Percentiles rank a stretch among this genome's conserved stretches.
These are phyloP conservation scores for Achlya hypogyna DNA, from an alignment of 352 stramenopile genomes.

Conservation along the genomic window DNA sequence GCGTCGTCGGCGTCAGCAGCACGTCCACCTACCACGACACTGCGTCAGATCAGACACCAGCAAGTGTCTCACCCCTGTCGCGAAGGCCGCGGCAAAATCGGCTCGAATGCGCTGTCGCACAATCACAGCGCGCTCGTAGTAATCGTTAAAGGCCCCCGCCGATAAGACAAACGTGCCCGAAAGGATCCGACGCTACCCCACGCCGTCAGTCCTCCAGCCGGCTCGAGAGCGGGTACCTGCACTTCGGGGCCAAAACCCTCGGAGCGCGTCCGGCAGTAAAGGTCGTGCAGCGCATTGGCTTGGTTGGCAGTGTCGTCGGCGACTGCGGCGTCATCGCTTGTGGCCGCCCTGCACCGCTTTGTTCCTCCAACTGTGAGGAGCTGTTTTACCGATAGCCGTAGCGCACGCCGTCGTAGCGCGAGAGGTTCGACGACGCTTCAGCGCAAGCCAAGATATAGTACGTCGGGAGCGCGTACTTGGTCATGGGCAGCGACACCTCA, in stretches of 20 bases:
- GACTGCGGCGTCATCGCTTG: not conserved
- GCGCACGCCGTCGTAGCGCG: slow-evolving; percentile 93
- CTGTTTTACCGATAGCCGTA: slow-evolving; percentile 50
- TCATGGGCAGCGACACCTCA: slow-evolving; percentile 62
- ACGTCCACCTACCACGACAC: slow-evolving; percentile 48
- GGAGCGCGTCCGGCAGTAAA: slow-evolving; percentile 80
- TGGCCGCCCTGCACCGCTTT: not conserved
- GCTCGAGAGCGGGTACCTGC: slow-evolving; percentile 36
- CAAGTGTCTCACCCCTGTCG: slow-evolving; percentile 2
- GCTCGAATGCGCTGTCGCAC: slow-evolving; percentile 67
- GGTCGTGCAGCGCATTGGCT: slow-evolving; percentile 69
- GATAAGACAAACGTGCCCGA: slow-evolving; percentile 88
- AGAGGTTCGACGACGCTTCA: slow-evolving; percentile 97
- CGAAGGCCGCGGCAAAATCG: slow-evolving; percentile 38
- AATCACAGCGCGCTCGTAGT: slow-evolving; percentile 83
- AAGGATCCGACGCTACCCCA: slow-evolving; percentile 68
- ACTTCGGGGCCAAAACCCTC: slow-evolving; percentile 90
- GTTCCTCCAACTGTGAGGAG: not conserved
- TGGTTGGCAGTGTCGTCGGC: slow-evolving; percentile 31
- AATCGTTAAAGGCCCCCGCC: slow-evolving; percentile 75
- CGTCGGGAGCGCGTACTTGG: slow-evolving; percentile 84
- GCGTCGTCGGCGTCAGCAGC: slow-evolving; percentile 80
- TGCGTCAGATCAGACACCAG: slow-evolving; percentile 22
- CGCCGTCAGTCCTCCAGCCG: not conserved
- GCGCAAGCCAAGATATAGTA: slow-evolving; percentile 98